These are phyloP conservation scores for Stromatinia cepivora DNA, from an alignment of 2,329 filamentous ascomycete species.

Conservation along the genomic window DNA sequence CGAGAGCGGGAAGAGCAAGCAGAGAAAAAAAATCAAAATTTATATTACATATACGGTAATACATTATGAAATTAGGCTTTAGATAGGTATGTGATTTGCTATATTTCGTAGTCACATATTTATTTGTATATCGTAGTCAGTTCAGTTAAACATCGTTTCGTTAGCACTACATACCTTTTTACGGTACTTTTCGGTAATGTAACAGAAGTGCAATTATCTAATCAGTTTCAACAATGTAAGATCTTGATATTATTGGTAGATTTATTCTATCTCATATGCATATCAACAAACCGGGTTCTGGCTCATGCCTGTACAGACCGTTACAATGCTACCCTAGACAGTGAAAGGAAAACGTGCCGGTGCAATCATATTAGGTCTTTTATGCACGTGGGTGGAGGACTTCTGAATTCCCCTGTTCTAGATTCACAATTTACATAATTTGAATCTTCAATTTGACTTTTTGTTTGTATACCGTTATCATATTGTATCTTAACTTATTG, in stretches of 20 bases:
- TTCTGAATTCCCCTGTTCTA: conserved; percentile 2
- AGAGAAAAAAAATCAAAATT: not conserved
- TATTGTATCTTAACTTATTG: not conserved
- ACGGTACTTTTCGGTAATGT: too few species aligned
- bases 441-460: not conserved
- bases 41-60: too few species aligned
- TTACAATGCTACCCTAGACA: not conserved
- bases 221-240: not conserved
- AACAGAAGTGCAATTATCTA: not conserved
- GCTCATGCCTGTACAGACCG: not conserved
- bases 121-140: too few species aligned
- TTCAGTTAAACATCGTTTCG: too few species aligned
- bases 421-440: conserved; percentile 11
- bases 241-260: not conserved
- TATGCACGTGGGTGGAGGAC: conserved; percentile 9
- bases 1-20: not conserved
- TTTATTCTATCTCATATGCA: not conserved
- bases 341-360: not conserved
- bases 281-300: not conserved
- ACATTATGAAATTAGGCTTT: not conserved
- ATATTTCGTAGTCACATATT: too few species aligned
- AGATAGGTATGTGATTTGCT: too few species aligned
- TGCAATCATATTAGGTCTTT: conserved; percentile 3
- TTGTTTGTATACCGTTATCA: not conserved
- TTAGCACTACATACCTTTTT: too few species aligned